phyloP scores from a whole-genome alignment of 352 stramenopile genomes.

The Pseudoperonospora humuli region DNA sequence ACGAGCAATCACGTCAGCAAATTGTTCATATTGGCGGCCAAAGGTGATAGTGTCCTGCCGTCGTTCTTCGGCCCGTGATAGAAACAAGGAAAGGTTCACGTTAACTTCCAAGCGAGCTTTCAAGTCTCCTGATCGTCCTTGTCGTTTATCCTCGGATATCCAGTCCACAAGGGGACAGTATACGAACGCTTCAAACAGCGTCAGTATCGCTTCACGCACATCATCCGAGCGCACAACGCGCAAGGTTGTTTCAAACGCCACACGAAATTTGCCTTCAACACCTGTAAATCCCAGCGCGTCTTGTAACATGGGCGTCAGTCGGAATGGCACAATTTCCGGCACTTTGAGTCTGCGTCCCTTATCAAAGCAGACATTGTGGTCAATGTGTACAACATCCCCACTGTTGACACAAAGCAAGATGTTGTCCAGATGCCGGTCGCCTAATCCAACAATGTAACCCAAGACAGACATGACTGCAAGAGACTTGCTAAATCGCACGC shows the following conservation, averaged over 20 bases:
- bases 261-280: conserved; percentile 64
- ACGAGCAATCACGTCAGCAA: conserved; percentile 12
- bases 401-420: conserved; percentile 76
- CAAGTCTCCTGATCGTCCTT: conserved; percentile 29
- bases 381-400: conserved; percentile 87
- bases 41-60: conserved; percentile 52
- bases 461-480: conserved; percentile 85
- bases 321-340: conserved; percentile 88
- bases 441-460: conserved; percentile 84
- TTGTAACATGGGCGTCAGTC: conserved; percentile 77
- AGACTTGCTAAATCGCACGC: conserved; percentile 49
- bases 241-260: conserved; percentile 65
- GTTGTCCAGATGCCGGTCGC: conserved; percentile 89
- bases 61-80: conserved; percentile 71
- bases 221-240: conserved; percentile 54
- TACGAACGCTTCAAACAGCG: conserved; percentile 79
- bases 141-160: conserved; percentile 37
- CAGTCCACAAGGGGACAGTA: conserved; percentile 83
- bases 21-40: conserved; percentile 27
- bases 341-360: conserved; percentile 81
- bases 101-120: conserved; percentile 77
- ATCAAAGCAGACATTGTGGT: conserved; percentile 91
- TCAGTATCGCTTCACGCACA: conserved; percentile 60
- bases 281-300: conserved; percentile 68
- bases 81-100: conserved; percentile 81